phyloP scores from a whole-genome alignment of 441 rosid genomes.

The Gossypium trilobum region DNA sequence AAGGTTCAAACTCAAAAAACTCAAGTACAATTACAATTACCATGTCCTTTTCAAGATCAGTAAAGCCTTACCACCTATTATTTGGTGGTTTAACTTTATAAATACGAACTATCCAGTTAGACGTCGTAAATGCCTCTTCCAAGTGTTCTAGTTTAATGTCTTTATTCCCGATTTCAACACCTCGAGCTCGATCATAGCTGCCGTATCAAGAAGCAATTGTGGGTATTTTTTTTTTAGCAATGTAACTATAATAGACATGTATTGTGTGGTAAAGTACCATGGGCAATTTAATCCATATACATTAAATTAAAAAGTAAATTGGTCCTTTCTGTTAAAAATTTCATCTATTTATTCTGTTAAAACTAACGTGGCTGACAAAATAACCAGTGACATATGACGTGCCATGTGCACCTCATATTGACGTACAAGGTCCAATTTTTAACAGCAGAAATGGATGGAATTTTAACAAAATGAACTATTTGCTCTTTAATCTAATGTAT shows the following conservation, averaged over 20 bases:
- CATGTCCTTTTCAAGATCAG: background rate
- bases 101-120: conserved; percentile 92
- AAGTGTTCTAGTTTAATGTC: conserved; percentile 73
- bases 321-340: no score
- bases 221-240: background rate
- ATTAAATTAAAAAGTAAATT: no score
- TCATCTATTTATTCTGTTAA: no score
- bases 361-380: no score
- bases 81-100: conserved; percentile 92
- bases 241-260: background rate
- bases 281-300: no score
- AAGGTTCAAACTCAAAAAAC: background rate
- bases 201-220: conserved; percentile 10
- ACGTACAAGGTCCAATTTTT: no score
- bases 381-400: no score
- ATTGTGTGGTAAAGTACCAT: no score
- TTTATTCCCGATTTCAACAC: conserved; percentile 91
- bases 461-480: no score
- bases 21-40: background rate
- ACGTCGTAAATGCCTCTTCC: conserved; percentile 94
- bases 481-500: no score
- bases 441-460: no score
- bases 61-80: conserved; percentile 63
- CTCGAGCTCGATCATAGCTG: conserved; percentile 91
- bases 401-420: no score